Percentiles rank a stretch among this genome's conserved stretches.
Conservation (phyloP, 371 early-diverging fungal species). For the Rhizopus arrhizus region DNA sequence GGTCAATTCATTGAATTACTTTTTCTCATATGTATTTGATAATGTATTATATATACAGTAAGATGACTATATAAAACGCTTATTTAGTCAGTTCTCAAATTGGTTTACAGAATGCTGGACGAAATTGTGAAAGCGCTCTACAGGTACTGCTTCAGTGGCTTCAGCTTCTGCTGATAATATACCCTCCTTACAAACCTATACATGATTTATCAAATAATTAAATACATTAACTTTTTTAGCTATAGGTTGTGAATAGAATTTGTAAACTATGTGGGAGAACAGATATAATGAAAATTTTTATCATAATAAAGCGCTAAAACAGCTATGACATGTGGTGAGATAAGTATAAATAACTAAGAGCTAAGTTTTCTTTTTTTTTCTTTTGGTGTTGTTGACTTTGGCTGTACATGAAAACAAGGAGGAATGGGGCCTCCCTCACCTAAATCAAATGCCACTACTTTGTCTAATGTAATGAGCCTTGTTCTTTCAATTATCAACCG, state of each 20-base stretch:
- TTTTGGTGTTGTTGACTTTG: not conserved
- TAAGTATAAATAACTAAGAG: constrained; percentile 2
- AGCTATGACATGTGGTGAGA: too few species aligned
- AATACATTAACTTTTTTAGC: not conserved
- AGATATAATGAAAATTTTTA: constrained; percentile 11
- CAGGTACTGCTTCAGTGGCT: constrained; percentile 10
- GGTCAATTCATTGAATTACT: too few species aligned
- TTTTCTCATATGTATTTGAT: too few species aligned
- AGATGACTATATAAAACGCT: not conserved
- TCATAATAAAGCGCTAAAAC: constrained; percentile 1
- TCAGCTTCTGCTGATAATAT: constrained; percentile 5
- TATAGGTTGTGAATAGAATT: constrained; percentile 6
- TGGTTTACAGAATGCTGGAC: constrained; percentile 6
- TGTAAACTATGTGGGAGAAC: constrained; percentile 7
- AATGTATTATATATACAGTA: not conserved
- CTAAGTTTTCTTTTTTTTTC: constrained; percentile 3
- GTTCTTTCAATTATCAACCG: constrained; percentile 5
- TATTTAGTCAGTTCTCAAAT: constrained; percentile 6
- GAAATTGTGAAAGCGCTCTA: constrained; percentile 7
- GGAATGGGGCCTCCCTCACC: constrained; percentile 9
- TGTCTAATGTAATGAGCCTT: constrained; percentile 9
- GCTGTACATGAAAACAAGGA: not conserved
- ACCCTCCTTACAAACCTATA: not conserved
- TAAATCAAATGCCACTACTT: constrained; percentile 2
- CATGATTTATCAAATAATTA: not conserved